A percentile compares a stretch with the other conserved stretches of the same genome.
phyloP scores from a whole-genome alignment of 257 asterid genomes.

The Parsonsia alboflavescens region DNA sequence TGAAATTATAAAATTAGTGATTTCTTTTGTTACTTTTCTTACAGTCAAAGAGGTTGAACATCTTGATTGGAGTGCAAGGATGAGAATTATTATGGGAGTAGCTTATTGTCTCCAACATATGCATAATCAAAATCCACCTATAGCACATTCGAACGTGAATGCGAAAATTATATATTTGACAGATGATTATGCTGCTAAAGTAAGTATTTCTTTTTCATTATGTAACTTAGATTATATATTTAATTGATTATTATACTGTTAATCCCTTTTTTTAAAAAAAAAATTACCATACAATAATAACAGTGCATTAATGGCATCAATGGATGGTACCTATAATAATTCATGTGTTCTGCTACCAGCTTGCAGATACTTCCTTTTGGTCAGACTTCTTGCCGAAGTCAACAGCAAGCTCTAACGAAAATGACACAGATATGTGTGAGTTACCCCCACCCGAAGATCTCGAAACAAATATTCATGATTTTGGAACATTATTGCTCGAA shows the following conservation, averaged over 20 bases:
- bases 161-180: conserved; percentile 58
- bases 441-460: conserved; percentile 47
- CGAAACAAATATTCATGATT: conserved; percentile 61
- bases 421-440: conserved; percentile 41
- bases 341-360: conserved; percentile 25
- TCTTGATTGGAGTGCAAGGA: conserved; percentile 84
- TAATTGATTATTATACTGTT: background rate
- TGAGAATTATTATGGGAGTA: conserved; percentile 78
- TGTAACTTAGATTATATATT: background rate
- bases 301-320: too few species aligned
- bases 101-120: conserved; percentile 80
- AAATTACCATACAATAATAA: too few species aligned
- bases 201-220: conserved; percentile 18
- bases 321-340: too few species aligned
- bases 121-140: conserved; percentile 77
- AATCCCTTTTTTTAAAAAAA: too few species aligned
- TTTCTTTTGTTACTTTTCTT: conserved; percentile 1
- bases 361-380: conserved; percentile 65
- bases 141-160: conserved; percentile 50
- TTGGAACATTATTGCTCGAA: conserved; percentile 76
- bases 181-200: conserved; percentile 98
- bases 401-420: conserved; percentile 35
- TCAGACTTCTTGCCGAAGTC: conserved; percentile 48
- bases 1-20: background rate
- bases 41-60: conserved; percentile 77